Percentiles rank a stretch among this genome's conserved stretches.
phyloP scores from a whole-genome alignment of 2,329 filamentous ascomycete genomes.

The Apiospora phragmitis region DNA sequence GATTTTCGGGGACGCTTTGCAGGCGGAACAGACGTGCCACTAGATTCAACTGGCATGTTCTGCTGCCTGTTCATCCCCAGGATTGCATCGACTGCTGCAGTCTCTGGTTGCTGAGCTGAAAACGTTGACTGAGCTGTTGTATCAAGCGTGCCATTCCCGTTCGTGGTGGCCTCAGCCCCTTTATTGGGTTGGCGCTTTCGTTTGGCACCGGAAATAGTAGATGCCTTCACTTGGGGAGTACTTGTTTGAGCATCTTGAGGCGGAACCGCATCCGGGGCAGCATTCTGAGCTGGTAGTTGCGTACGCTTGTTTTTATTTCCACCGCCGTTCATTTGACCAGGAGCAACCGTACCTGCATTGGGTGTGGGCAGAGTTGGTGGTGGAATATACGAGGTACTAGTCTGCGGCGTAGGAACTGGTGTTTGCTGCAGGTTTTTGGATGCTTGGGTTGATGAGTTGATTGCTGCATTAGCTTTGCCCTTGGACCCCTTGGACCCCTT shows the following conservation, averaged over 20 bases:
- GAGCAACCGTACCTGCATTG: background rate
- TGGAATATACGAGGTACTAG: conserved; percentile 17
- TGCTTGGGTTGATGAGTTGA: background rate
- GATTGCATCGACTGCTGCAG: background rate
- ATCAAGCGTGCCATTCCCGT: conserved; percentile 18
- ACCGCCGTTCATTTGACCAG: conserved; percentile 14
- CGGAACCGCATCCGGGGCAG: conserved; percentile 12
- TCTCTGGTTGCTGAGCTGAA: background rate
- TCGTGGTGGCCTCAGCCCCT: conserved; percentile 13
- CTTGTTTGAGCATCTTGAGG: background rate
- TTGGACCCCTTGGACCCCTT: conserved; percentile 2
- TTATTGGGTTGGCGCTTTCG: conserved; percentile 31
- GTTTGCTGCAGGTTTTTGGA: conserved; percentile 5
- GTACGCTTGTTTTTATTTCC: conserved; percentile 21
- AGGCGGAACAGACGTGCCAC: conserved; percentile 19
- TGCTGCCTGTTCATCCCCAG: background rate
- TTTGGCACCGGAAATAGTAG: conserved; percentile 33
- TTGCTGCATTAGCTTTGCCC: background rate
- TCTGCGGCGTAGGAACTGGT: conserved; percentile 3
- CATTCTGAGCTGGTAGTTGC: conserved; percentile 17
- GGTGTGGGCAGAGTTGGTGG: conserved; percentile 15
- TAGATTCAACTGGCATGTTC: conserved; percentile 6
- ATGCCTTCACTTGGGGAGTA: conserved; percentile 29
- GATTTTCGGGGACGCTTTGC: conserved; percentile 32
- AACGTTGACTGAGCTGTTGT: background rate